phyloP scores from a whole-genome alignment of 306 rosid species.

The Prunus campanulata region DNA sequence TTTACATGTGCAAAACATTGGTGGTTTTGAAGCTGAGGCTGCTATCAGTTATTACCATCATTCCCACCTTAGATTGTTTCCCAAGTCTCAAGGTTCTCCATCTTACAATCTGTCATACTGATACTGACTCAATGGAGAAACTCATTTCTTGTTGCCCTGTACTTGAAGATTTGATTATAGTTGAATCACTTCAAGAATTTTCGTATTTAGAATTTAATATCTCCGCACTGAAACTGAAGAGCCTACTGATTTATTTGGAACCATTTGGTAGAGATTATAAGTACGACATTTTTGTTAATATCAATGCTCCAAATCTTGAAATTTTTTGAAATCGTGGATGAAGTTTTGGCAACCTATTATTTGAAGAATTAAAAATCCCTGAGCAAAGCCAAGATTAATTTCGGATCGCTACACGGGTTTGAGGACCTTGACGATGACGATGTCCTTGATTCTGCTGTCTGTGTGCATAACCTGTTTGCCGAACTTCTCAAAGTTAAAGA shows the following conservation, averaged over 20 bases:
- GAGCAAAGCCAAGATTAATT: neutral
- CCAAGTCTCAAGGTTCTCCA: neutral
- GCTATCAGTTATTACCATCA: neutral
- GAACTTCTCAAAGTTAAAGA: neutral
- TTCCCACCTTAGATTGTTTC: neutral
- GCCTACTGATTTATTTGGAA: neutral
- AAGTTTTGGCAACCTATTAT: neutral
- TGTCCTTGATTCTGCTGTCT: neutral
- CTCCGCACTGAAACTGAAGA: neutral
- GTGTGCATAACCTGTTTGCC: neutral
- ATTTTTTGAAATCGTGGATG: neutral
- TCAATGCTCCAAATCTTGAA: neutral
- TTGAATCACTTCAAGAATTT: no score
- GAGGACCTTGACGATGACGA: neutral
- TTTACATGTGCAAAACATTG: neutral
- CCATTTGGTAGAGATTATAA: no score
- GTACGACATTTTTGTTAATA: neutral
- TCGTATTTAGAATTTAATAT: neutral
- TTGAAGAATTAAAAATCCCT: neutral
- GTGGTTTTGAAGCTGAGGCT: neutral
- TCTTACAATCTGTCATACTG: neutral
- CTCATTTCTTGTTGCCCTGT: neutral
- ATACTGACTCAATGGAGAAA: neutral
- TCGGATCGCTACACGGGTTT: neutral
- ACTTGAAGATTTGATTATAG: neutral